phyloP scores from a whole-genome alignment of 1,284 basidiomycete species.

The Ceraceosorus bombacis region DNA sequence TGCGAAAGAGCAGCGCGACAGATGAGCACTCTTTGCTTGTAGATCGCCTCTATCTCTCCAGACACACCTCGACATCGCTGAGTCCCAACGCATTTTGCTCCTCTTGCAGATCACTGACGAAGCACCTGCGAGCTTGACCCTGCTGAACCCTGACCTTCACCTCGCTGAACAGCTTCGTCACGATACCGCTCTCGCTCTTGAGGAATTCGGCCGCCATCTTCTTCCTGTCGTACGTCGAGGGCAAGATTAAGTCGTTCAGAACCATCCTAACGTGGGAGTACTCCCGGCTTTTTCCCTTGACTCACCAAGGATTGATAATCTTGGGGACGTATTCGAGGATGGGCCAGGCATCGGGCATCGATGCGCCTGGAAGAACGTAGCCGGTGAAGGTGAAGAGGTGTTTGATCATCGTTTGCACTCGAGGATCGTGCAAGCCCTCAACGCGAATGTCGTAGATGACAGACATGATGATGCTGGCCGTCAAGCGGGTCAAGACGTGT shows the following conservation, averaged over 20 bases:
- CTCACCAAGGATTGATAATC: conserved; percentile 22
- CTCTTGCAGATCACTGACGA: conserved; percentile 40
- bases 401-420: conserved; percentile 16
- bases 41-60: no score
- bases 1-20: no score
- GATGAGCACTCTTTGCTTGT: no score
- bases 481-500: conserved; percentile 19
- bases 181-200: conserved; percentile 20
- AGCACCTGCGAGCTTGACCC: conserved; percentile 51
- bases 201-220: conserved; percentile 17
- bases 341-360: conserved; percentile 20
- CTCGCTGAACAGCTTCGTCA: conserved; percentile 32
- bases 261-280: no score
- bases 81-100: conserved; percentile 34
- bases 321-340: conserved; percentile 19
- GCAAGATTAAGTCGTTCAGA: no score
- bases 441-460: conserved; percentile 14
- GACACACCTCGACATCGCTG: conserved; percentile 31
- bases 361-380: conserved; percentile 19
- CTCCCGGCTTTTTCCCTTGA: no score
- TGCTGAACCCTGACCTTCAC: conserved; percentile 15
- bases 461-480: conserved; percentile 27
- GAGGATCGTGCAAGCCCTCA: conserved; percentile 16
- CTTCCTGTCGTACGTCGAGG: conserved; percentile 3
- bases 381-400: conserved; percentile 14